A percentile compares a stretch with the other conserved stretches of the same genome.
Evolutionary conservation across 768 basidiomycete species (phyloP).

Genomic region (Lactifluus subvellereus): DNA sequence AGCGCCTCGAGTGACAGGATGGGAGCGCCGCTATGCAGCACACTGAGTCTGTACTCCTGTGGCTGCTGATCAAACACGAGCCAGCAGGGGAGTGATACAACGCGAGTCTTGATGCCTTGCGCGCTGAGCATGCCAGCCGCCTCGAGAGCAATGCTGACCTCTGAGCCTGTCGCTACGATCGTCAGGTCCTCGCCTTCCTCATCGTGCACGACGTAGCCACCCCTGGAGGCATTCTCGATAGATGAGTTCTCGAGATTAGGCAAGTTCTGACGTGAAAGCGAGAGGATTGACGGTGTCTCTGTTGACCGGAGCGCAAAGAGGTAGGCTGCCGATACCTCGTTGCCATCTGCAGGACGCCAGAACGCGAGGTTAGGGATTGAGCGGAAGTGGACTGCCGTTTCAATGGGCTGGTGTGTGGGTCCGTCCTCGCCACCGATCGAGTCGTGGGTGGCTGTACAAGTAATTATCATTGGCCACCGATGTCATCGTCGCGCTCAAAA

Average conservation of each 20-base stretch:
- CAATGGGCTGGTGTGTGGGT: slow-evolving; percentile 93
- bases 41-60: slow-evolving; percentile 72
- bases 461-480: not conserved
- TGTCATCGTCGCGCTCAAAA: not conserved
- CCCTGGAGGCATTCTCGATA: slow-evolving; percentile 75
- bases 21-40: slow-evolving; percentile 84
- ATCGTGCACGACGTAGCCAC: slow-evolving; percentile 88
- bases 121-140: slow-evolving; percentile 74
- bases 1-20: slow-evolving; percentile 87
- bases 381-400: slow-evolving; percentile 81
- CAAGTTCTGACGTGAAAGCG: slow-evolving; percentile 83
- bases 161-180: slow-evolving; percentile 84
- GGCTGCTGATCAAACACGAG: slow-evolving; percentile 80
- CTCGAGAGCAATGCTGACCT: slow-evolving; percentile 83
- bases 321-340: slow-evolving; percentile 96
- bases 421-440: slow-evolving; percentile 94
- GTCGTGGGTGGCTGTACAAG: slow-evolving; percentile 76
- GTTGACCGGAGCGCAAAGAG: slow-evolving; percentile 66
- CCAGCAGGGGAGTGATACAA: slow-evolving; percentile 90
- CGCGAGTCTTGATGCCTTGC: slow-evolving; percentile 72
- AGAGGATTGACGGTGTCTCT: slow-evolving; percentile 77
- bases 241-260: slow-evolving; percentile 87
- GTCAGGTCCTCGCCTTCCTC: slow-evolving; percentile 77
- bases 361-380: slow-evolving; percentile 89
- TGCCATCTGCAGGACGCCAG: slow-evolving; percentile 92